Percentiles rank a stretch among this genome's conserved stretches.
Conservation (phyloP, 2,329 filamentous ascomycete species). For the Botrytis tulipae region DNA sequence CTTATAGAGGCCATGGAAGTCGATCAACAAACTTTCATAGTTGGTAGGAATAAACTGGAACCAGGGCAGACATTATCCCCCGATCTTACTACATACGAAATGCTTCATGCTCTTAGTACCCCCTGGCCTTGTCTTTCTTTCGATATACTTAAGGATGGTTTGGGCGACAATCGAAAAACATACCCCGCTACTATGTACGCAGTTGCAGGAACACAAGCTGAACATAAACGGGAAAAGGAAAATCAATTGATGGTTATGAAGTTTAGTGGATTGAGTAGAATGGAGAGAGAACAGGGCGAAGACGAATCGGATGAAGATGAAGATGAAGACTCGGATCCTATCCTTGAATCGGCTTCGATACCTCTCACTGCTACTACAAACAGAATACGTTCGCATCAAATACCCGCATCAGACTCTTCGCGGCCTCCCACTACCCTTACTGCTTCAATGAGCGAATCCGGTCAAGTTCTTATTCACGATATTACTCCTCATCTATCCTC, state of each 20-base stretch:
- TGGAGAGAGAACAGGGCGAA: constrained; percentile 68
- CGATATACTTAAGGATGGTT: constrained; percentile 80
- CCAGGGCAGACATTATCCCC: constrained; percentile 88
- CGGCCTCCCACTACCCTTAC: constrained; percentile 78
- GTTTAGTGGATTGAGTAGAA: constrained; percentile 85
- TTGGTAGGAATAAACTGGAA: constrained; percentile 86
- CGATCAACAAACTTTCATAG: constrained; percentile 92
- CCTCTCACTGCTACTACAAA: constrained; percentile 87
- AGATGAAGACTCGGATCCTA: constrained; percentile 75
- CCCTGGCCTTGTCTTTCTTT: constrained; percentile 98
- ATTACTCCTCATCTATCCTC: constrained; percentile 84
- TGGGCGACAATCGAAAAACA: constrained; percentile 86
- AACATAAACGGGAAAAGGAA: constrained; percentile 69
- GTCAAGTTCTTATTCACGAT: constrained; percentile 88
- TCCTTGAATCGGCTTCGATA: constrained; percentile 89
- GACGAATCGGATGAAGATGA: constrained; percentile 70
- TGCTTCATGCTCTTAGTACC: constrained; percentile 91
- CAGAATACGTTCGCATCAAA: constrained; percentile 84
- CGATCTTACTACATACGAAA: constrained; percentile 92
- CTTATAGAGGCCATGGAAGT: constrained; percentile 77
- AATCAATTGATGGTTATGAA: constrained; percentile 97
- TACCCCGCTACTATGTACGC: constrained; percentile 96
- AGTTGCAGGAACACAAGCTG: constrained; percentile 91
- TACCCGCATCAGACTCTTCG: constrained; percentile 67
- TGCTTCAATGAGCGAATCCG: constrained; percentile 88